phyloP scores from a whole-genome alignment of 352 stramenopile species.

The Phytophthora pini region DNA sequence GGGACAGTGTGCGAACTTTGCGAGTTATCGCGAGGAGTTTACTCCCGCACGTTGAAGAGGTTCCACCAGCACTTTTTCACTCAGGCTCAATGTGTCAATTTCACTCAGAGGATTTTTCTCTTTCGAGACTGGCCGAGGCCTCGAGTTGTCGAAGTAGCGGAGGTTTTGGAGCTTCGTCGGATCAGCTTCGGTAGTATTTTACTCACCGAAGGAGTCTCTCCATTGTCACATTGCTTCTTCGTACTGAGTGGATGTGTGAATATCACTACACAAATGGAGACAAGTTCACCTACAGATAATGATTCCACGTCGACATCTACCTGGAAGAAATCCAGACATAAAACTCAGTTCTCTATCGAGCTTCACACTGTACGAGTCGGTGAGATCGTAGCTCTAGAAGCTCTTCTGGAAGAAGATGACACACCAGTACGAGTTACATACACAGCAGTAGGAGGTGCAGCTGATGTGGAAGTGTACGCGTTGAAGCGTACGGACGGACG shows the following conservation, averaged over 20 bases:
- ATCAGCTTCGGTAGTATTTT: conserved; percentile 54
- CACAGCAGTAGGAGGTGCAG: conserved; percentile 36
- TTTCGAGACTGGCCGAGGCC: conserved; percentile 54
- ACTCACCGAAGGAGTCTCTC: conserved; percentile 32
- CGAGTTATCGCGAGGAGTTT: conserved; percentile 55
- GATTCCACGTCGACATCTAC: conserved; percentile 1
- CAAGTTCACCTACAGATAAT: neutral
- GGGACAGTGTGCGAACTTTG: conserved; percentile 49
- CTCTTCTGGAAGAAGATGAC: conserved; percentile 33
- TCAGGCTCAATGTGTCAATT: conserved; percentile 57
- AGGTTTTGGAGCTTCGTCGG: conserved; percentile 50
- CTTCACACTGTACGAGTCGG: conserved; percentile 37
- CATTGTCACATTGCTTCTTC: conserved; percentile 40
- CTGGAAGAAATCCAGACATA: conserved; percentile 31
- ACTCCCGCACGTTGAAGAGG: conserved; percentile 51
- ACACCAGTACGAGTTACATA: conserved; percentile 27
- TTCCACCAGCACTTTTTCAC: conserved; percentile 60
- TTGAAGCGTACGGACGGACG: conserved; percentile 34
- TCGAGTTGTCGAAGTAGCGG: conserved; percentile 45
- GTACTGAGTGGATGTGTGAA: conserved; percentile 50
- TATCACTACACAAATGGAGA: conserved; percentile 35
- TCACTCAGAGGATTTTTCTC: conserved; percentile 53
- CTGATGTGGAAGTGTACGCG: conserved; percentile 53
- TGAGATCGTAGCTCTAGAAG: conserved; percentile 49
- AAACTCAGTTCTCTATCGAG: conserved; percentile 40